phyloP scores from a whole-genome alignment of 495 filamentous ascomycete species.

The Neurospora tetrasperma region DNA sequence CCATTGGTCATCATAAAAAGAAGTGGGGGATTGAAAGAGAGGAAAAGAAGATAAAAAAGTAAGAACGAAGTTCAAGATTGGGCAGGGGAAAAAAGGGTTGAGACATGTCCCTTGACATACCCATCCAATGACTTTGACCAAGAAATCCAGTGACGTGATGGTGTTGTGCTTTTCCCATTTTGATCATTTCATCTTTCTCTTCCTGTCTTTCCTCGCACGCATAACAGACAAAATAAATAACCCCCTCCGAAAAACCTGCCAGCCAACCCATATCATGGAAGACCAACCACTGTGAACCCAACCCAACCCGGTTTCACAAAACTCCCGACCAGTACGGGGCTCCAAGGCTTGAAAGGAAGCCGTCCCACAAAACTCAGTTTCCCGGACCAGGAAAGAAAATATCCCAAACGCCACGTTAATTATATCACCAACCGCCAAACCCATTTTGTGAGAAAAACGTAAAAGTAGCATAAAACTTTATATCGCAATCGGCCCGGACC shows the following conservation, averaged over 20 bases:
- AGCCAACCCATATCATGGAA: neutral
- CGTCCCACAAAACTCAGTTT: neutral
- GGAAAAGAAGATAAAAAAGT: neutral
- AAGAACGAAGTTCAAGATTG: neutral
- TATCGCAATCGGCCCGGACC: neutral
- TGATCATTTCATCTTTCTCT: neutral
- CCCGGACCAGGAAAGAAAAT: neutral
- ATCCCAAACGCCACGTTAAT: conserved; percentile 4
- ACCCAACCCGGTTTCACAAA: neutral
- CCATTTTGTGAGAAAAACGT: conserved; percentile 5
- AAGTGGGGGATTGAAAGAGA: neutral
- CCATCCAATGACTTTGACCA: neutral
- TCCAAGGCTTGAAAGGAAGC: neutral
- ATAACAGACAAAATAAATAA: neutral
- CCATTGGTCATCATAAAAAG: neutral
- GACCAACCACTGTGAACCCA: neutral
- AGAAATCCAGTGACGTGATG: neutral
- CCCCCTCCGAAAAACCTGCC: neutral
- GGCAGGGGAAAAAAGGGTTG: neutral
- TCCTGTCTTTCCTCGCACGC: neutral
- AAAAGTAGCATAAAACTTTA: conserved; percentile 1
- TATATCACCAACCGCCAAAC: conserved; percentile 1
- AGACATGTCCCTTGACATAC: neutral
- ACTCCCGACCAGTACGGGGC: neutral
- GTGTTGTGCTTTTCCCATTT: neutral